Conservation (phyloP, 2,329 filamentous ascomycete genomes). For the Colletotrichum phormii region DNA sequence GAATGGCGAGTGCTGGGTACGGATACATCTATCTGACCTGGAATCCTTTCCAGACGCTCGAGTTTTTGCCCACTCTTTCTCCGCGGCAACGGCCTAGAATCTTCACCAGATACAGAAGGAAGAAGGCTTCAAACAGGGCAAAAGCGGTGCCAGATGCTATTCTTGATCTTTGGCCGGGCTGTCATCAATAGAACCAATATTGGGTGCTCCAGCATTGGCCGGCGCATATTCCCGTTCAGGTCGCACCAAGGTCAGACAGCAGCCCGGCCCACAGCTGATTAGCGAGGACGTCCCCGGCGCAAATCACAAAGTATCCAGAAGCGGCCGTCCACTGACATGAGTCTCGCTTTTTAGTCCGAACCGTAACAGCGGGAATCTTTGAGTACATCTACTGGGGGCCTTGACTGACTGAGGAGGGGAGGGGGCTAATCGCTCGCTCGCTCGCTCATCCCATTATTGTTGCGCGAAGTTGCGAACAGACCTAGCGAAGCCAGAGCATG, state of each 20-base stretch:
- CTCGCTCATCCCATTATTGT: not conserved
- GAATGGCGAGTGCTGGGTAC: not conserved
- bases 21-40: not conserved
- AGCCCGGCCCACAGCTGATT: conserved; percentile 34
- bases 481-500: conserved; percentile 2
- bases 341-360: conserved; percentile 5
- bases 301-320: conserved; percentile 27
- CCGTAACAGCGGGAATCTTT: conserved; percentile 2
- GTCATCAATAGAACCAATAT: conserved; percentile 22
- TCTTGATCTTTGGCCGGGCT: conserved; percentile 16
- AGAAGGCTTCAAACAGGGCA: conserved; percentile 22
- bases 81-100: not conserved
- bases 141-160: conserved; percentile 15
- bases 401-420: not conserved
- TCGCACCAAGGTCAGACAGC: conserved; percentile 32
- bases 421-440: no score
- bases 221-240: conserved; percentile 34
- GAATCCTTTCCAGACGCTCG: not conserved
- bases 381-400: not conserved
- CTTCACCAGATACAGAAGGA: not conserved
- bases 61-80: not conserved
- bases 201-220: conserved; percentile 14
- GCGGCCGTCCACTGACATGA: not conserved
- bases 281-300: conserved; percentile 37
- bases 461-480: not conserved